These are phyloP conservation scores for Phyllosticta citriasiana DNA, from an alignment of 2,329 filamentous ascomycete species.

Conservation along the genomic window DNA sequence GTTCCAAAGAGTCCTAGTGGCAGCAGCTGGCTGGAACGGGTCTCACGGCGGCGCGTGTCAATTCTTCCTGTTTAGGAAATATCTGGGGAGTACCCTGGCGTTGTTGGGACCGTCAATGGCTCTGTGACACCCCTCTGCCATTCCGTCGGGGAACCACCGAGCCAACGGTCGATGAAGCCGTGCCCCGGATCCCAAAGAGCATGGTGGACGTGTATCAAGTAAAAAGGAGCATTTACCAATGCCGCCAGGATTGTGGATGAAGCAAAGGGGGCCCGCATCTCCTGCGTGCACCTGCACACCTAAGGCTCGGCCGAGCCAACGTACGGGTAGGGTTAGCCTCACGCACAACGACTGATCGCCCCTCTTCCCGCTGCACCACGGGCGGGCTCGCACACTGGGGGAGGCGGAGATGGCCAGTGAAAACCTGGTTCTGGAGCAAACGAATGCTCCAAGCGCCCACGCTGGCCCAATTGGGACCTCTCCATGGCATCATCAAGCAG, in stretches of 20 bases:
- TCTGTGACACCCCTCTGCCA: not conserved
- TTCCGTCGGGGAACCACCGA: not conserved
- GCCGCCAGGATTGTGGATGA: conserved; percentile 4
- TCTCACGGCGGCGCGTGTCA: not conserved
- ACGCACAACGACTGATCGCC: not conserved
- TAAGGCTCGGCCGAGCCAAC: conserved; percentile 9
- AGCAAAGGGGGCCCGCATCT: conserved; percentile 4
- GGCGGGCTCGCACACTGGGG: not conserved
- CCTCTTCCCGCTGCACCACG: not conserved
- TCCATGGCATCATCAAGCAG: not conserved
- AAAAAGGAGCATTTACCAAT: not conserved
- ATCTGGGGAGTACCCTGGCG: not conserved
- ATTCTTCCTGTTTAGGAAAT: not conserved
- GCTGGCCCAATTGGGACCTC: not conserved
- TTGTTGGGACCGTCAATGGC: not conserved
- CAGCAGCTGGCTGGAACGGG: not conserved
- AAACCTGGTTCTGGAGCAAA: not conserved
- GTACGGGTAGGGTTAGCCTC: conserved; percentile 2
- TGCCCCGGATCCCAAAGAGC: not conserved
- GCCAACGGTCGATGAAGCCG: not conserved
- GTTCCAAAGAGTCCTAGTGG: not conserved
- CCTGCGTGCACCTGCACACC: conserved; percentile 8
- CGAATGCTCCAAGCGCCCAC: not conserved
- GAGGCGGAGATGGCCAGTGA: not conserved
- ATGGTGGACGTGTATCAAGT: not conserved